phyloP scores from a whole-genome alignment of 495 filamentous ascomycete genomes.

The Neurospora pannonica region DNA sequence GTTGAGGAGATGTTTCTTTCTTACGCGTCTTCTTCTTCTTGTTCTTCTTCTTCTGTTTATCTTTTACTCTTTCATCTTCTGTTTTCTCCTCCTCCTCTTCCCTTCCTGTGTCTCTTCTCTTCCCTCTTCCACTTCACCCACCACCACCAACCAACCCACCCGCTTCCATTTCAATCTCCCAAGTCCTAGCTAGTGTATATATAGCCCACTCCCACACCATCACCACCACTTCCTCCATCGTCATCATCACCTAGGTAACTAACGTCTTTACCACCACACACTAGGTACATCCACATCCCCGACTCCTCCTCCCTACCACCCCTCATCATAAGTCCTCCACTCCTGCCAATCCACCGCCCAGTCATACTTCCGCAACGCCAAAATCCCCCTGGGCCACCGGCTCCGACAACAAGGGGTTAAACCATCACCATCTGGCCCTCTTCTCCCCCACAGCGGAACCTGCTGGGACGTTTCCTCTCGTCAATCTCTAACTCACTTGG shows the following conservation, averaged over 20 bases:
- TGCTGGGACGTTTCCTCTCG: slow-evolving; percentile 53
- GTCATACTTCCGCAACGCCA: slow-evolving; percentile 39
- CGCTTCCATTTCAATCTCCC: too few species aligned
- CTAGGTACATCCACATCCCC: slow-evolving; percentile 45
- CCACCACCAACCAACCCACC: too few species aligned
- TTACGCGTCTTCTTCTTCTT: not conserved
- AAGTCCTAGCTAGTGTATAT: too few species aligned
- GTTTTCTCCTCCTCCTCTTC: too few species aligned
- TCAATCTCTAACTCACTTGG: slow-evolving; percentile 25
- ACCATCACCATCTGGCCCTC: slow-evolving; percentile 47
- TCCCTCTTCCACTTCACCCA: too few species aligned
- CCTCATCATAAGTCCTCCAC: slow-evolving; percentile 46
- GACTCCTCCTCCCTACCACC: slow-evolving; percentile 38
- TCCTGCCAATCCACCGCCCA: slow-evolving; percentile 45
- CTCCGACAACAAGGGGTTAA: slow-evolving; percentile 46
- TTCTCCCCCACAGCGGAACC: slow-evolving; percentile 32
- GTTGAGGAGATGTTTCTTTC: too few species aligned
- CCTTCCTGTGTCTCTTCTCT: too few species aligned
- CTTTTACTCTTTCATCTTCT: not conserved
- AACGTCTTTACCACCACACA: too few species aligned
- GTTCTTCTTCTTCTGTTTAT: not conserved
- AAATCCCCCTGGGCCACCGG: slow-evolving; percentile 40
- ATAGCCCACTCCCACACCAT: too few species aligned
- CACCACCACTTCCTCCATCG: too few species aligned
- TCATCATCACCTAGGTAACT: too few species aligned